Base-by-base conservation (phyloP, 345 rosid species). In the Eucalyptus pauciflora region DNA sequence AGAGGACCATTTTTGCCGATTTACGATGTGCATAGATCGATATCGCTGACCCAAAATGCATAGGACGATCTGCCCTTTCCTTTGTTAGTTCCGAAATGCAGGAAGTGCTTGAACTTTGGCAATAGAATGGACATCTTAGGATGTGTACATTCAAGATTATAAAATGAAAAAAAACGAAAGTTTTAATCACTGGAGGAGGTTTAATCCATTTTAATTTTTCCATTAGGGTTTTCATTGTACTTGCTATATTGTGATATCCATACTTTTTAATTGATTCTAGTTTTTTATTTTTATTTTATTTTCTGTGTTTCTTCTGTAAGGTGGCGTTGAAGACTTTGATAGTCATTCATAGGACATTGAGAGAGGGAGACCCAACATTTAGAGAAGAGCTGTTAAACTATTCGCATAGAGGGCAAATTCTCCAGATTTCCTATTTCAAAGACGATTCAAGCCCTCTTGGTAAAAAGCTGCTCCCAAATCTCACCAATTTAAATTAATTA, bases 301-400 rank as follows among this genome's bases (percentile, higher is more conserved):
- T 48, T 86, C 29, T 64, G 48, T 24, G 7, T 17, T 54, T 24
- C 22, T 54, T 31, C 15, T 16, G 13, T 54, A 41, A 98, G 99
- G 99, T 98, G 81, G 99, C 99, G 17, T 90, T 96, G 88, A 98
- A 98, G 94, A 94, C 95, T 56, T 92, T 98, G 89, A 96, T 97
- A 92, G 99, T 98, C n/a, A 96, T 98, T 86, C 99, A 98, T 58
- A 93, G 99, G 93, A 95, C 99, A 67, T 89, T 97, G 90, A 95
- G 99, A 92, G 99, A 98, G 91, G 98, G 99, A 71, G 99, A 98
- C 93, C 98, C 99, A 24, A 95, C 97, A 3, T 97, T 97, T 85
- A 92, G 97, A 87, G 99, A 97, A 92, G 99, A 96, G 93, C 96
- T 97, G 88, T 87, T 95, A 48, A 95, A 92, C 92, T 96, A 94